Conservation (phyloP, 129 eudicot species). For the Tagetes patula region DNA sequence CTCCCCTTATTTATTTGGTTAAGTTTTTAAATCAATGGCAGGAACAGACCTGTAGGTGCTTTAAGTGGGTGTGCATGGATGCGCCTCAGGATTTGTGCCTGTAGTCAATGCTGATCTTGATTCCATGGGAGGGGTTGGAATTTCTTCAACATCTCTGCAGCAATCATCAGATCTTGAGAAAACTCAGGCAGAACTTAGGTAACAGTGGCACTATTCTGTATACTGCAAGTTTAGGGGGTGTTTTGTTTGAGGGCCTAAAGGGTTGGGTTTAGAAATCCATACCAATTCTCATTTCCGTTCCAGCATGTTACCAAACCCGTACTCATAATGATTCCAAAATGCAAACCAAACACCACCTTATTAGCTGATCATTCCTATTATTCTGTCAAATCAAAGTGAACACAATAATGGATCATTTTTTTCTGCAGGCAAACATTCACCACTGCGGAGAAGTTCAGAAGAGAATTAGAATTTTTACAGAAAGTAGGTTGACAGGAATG, state of each 20-base stretch:
- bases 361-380: not conserved
- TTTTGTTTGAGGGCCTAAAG: not conserved
- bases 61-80: constrained; percentile 64
- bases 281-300: not conserved
- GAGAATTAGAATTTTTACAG: constrained; percentile 82
- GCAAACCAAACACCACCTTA: not conserved
- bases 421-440: constrained; percentile 66
- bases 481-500: constrained; percentile 51
- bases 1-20: not conserved
- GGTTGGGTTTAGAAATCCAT: not conserved
- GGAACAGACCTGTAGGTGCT: constrained; percentile 38
- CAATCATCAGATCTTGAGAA: constrained; percentile 61
- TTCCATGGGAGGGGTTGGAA: constrained; percentile 91
- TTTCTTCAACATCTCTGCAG: constrained; percentile 57
- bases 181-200: constrained; percentile 84
- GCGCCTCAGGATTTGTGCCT: constrained; percentile 47
- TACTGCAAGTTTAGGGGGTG: not conserved
- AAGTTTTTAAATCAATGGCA: constrained; percentile 32
- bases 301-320: not conserved
- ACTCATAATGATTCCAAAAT: not conserved
- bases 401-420: constrained; percentile 15
- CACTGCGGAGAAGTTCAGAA: constrained; percentile 60
- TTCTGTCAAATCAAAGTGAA: not conserved
- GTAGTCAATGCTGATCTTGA: constrained; percentile 82
- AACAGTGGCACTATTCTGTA: constrained; percentile 19